phyloP scores from a whole-genome alignment of 768 basidiomycete genomes.

The Suillus paluster region DNA sequence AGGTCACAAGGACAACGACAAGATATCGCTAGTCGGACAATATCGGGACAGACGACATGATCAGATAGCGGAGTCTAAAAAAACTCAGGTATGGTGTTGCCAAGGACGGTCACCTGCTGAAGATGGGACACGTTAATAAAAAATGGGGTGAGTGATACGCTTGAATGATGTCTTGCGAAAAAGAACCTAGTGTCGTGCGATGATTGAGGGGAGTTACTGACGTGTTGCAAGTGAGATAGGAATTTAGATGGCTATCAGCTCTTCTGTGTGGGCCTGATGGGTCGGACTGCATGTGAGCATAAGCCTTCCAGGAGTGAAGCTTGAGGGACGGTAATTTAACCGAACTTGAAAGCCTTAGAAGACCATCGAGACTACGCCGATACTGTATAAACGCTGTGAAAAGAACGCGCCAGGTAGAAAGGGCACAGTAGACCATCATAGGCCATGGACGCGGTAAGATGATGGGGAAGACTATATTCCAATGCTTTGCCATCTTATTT shows the following conservation, averaged over 20 bases:
- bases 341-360: background rate
- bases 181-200: background rate
- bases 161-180: background rate
- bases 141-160: background rate
- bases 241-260: background rate
- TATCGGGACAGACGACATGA: background rate
- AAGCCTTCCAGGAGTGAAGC: background rate
- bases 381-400: background rate
- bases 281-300: background rate
- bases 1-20: background rate
- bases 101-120: background rate
- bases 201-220: background rate
- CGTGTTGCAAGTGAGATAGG: background rate
- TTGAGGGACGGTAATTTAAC: background rate
- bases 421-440: background rate
- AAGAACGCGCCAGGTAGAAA: background rate
- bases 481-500: slow-evolving; percentile 10
- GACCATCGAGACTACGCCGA: background rate
- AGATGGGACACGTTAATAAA: background rate
- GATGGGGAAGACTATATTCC: background rate
- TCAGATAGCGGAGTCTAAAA: slow-evolving; percentile 1
- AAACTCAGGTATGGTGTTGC: too few relatives aligned
- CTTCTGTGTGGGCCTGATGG: background rate
- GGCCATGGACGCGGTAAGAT: background rate
- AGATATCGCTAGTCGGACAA: background rate